These are phyloP conservation scores for Penicillium verhagenii DNA, from an alignment of 495 filamentous ascomycete species.

Conservation along the genomic window DNA sequence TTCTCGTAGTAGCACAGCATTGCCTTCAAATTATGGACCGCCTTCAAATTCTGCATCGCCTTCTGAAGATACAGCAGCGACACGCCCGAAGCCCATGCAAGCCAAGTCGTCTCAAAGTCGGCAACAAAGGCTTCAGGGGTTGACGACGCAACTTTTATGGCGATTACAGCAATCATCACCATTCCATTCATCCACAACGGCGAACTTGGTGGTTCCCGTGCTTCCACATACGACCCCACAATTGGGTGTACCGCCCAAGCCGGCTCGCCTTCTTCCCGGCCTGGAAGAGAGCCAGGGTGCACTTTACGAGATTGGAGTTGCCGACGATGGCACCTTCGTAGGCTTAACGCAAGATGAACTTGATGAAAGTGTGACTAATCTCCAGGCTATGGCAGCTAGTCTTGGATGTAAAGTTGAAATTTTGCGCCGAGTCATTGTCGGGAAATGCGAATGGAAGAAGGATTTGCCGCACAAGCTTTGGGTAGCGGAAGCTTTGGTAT, in stretches of 20 bases:
- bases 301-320: conserved; percentile 93
- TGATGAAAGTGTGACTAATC: conserved; percentile 79
- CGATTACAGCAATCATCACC: conserved; percentile 91
- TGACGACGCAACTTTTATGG: conserved; percentile 96
- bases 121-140: conserved; percentile 80
- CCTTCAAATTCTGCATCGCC: conserved; percentile 24
- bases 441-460: conserved; percentile 77
- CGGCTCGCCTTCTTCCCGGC: conserved; percentile 68
- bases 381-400: conserved; percentile 86
- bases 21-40: conserved; percentile 20
- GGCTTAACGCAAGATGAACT: conserved; percentile 89
- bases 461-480: conserved; percentile 59
- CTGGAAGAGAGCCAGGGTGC: conserved; percentile 92
- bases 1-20: conserved; percentile 34
- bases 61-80: conserved; percentile 18
- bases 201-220: conserved; percentile 67
- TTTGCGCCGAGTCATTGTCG: conserved; percentile 79
- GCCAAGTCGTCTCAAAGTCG: conserved; percentile 51
- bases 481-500: conserved; percentile 84
- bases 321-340: conserved; percentile 89
- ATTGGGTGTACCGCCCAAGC: conserved; percentile 54
- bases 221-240: conserved; percentile 62
- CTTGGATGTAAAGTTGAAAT: conserved; percentile 87
- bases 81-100: conserved; percentile 22
- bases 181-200: conserved; percentile 75